phyloP scores from a whole-genome alignment of 2,329 filamentous ascomycete species.

The Aureobasidium leucospermi region DNA sequence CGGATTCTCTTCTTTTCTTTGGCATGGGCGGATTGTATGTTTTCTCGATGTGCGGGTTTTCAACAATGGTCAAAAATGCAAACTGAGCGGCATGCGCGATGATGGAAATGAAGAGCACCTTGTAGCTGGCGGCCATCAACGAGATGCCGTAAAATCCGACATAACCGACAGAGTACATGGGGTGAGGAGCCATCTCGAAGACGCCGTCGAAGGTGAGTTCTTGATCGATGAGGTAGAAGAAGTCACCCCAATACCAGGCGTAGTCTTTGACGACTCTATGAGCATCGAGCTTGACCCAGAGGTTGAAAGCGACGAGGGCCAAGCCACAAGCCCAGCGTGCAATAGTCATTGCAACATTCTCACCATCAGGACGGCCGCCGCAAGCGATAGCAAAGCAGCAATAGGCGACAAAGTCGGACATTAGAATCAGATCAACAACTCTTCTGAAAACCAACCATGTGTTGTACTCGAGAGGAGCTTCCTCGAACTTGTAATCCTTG shows the following conservation, averaged over 20 bases:
- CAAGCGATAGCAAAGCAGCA: conserved; percentile 92
- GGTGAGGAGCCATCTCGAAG: conserved; percentile 97
- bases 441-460: conserved; percentile 96
- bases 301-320: conserved; percentile 79
- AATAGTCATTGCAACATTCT: conserved; percentile 60
- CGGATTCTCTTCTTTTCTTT: conserved; percentile 41
- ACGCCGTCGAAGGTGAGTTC: conserved; percentile 97
- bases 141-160: conserved; percentile 97
- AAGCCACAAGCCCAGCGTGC: conserved; percentile 75
- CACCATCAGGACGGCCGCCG: conserved; percentile 64
- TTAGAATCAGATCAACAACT: conserved; percentile 91
- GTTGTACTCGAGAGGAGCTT: conserved; percentile 95
- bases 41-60: conserved; percentile 97
- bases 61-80: conserved; percentile 81
- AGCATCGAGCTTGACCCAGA: conserved; percentile 97
- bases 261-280: conserved; percentile 98
- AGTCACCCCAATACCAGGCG: conserved; percentile 99
- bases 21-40: conserved; percentile 88
- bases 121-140: conserved; percentile 95
- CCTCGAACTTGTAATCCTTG: conserved; percentile 85
- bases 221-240: conserved; percentile 97
- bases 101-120: conserved; percentile 94
- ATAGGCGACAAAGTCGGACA: conserved; percentile 98
- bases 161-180: conserved; percentile 98
- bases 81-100: conserved; percentile 91